A percentile compares a stretch with the other conserved stretches of the same genome.
These are phyloP conservation scores for Stygiomarasmius scandens DNA, from an alignment of 1,284 basidiomycete species.

Conservation along the genomic window DNA sequence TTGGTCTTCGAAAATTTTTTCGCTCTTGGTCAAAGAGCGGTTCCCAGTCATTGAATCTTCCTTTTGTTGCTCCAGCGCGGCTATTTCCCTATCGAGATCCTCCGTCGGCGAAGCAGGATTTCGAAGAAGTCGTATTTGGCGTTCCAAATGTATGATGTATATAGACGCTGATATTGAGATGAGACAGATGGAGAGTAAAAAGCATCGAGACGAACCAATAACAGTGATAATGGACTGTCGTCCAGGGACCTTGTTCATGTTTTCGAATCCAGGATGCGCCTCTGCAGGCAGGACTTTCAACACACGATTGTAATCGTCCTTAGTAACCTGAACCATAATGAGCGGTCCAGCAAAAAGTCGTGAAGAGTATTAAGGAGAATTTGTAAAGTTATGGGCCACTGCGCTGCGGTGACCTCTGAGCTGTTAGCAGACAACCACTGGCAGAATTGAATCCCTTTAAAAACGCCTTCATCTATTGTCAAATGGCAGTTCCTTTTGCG, in stretches of 20 bases:
- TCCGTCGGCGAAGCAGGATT: not conserved
- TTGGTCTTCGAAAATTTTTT: not conserved
- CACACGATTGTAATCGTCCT: not conserved
- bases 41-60: not conserved
- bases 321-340: not conserved
- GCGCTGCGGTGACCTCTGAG: too few species aligned
- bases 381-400: not conserved
- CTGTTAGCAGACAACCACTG: too few species aligned
- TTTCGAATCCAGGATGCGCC: not conserved
- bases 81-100: not conserved
- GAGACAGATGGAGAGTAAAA: not conserved
- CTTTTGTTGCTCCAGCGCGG: not conserved
- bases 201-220: not conserved
- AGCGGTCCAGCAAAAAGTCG: not conserved
- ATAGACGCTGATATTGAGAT: not conserved
- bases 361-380: not conserved
- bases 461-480: too few species aligned
- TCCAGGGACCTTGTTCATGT: not conserved
- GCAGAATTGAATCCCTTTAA: too few species aligned
- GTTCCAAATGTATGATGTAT: not conserved
- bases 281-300: not conserved
- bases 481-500: too few species aligned
- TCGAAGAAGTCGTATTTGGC: not conserved
- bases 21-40: not conserved
- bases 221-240: not conserved